Base-by-base conservation (phyloP, 2,329 filamentous ascomycete genomes). In the Ilyonectria mors-panacis region DNA sequence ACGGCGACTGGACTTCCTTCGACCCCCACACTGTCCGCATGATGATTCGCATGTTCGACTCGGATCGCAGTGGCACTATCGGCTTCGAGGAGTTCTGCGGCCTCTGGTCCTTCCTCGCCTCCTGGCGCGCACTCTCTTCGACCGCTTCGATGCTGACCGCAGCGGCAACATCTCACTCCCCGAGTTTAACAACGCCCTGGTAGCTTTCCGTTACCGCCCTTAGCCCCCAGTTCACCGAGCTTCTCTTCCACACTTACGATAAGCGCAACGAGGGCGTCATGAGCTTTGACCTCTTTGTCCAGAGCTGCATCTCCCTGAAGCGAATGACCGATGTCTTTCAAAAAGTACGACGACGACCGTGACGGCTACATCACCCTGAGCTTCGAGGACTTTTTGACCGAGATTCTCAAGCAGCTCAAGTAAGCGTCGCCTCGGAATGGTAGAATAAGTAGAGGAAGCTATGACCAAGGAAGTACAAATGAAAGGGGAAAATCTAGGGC, bases 21-120 rank as follows among this genome's bases (percentile, higher is more conserved):
- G 95, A 99, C 81, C 88, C 91, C 5, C 93, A 97, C 75, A 99
- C 96, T 1, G 95, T 98, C 71, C 92, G 92, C 77, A 97, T 98
- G 94, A 98, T 99, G 95, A 98, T 99, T 73, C 93, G 95, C 78
- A 98, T 99, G 96, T 99, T 99, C 83, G 95, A 98, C 83, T 93
- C 92, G 65, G 93, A 98, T 82, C 92, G 93, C 74, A 93, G 89
- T 69, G 94, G 95, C 58, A 93, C 92, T 15, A 97, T 99, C 79
- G 94, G 93, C 68, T 98, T 97, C 80, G 92, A 96, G 71, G 96
- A 98, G 82, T 99, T 99, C 81, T 97, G 95, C 78, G 95, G 94
- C 19, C 86, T 99, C 23, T 99, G 96, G 96, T 94, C 93, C 19
- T 99, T 98, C 82, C 88, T 99, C 44, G 94, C 94, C 39, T 94